Conservation (phyloP, 345 rosid genomes). For the Odontarrhena argentea region DNA sequence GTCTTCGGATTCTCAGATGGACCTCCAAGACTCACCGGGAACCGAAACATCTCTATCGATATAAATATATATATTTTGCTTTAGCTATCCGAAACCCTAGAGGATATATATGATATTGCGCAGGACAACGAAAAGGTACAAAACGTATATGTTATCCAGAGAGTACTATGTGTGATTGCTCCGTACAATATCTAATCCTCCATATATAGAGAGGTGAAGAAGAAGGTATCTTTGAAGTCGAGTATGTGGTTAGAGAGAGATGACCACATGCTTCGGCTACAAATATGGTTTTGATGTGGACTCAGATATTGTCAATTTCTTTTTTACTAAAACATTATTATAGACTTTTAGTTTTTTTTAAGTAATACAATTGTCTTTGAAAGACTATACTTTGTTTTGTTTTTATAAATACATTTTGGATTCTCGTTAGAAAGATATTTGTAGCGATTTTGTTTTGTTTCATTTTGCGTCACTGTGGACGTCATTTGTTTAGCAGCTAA, state of each 20-base stretch:
- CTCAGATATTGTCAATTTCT: constrained; percentile 31
- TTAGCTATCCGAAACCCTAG: constrained; percentile 30
- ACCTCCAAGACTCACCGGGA: constrained; percentile 52
- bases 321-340: constrained; percentile 21
- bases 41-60: constrained; percentile 53
- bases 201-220: constrained; percentile 54
- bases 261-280: constrained; percentile 66
- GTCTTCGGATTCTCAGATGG: constrained; percentile 30
- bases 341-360: constrained; percentile 3
- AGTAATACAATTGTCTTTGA: neutral
- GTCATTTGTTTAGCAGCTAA: constrained; percentile 32
- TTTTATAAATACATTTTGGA: constrained; percentile 20
- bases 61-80: neutral
- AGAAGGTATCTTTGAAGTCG: constrained; percentile 34
- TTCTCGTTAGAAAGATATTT: constrained; percentile 17
- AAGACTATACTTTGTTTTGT: constrained; percentile 24
- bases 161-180: constrained; percentile 57
- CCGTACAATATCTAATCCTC: constrained; percentile 72
- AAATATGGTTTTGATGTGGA: constrained; percentile 58
- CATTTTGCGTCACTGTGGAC: constrained; percentile 33
- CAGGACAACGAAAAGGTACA: constrained; percentile 28
- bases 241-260: constrained; percentile 61
- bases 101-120: constrained; percentile 18
- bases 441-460: constrained; percentile 24
- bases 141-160: constrained; percentile 29